A percentile compares a stretch with the other conserved stretches of the same genome.
Conservation (phyloP, 129 eudicot genomes). For the Oenanthe sinensis region DNA sequence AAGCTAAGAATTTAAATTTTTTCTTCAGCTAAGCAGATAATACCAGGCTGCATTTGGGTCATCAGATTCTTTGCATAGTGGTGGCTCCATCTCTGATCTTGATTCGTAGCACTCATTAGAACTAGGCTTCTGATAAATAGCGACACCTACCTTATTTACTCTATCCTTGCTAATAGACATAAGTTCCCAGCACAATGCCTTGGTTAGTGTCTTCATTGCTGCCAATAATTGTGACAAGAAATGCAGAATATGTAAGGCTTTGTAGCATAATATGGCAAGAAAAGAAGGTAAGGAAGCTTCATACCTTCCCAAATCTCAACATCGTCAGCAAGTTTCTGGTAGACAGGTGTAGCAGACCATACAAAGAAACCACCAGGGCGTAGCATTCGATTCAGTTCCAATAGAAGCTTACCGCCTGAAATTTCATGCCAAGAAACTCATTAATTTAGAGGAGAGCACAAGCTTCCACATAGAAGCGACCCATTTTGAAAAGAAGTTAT, state of each 20-base stretch:
- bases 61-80: constrained; percentile 32
- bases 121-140: constrained; percentile 29
- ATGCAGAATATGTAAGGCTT: neutral
- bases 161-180: constrained; percentile 27
- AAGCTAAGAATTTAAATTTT: neutral
- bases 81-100: constrained; percentile 27
- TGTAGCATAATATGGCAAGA: neutral
- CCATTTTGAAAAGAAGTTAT: neutral
- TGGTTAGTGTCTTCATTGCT: constrained; percentile 47
- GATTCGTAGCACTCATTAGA: constrained; percentile 33
- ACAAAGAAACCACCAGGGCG: constrained; percentile 59
- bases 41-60: constrained; percentile 37
- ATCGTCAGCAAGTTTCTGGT: constrained; percentile 38
- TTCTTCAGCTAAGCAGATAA: constrained; percentile 2
- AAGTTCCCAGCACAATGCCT: constrained; percentile 53
- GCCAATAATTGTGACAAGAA: constrained; percentile 10
- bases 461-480: neutral
- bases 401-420: constrained; percentile 53
- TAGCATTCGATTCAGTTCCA: constrained; percentile 49
- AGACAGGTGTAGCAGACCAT: constrained; percentile 67
- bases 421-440: constrained; percentile 1
- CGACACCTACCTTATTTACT: constrained; percentile 37
- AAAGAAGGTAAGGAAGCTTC: neutral
- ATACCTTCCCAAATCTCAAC: constrained; percentile 51
- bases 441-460: neutral